Evolutionary conservation across 179 eudicot genomes (phyloP), one percentile per base, ranked within the genome.

Genomic region (Corrigiola litoralis): DNA sequence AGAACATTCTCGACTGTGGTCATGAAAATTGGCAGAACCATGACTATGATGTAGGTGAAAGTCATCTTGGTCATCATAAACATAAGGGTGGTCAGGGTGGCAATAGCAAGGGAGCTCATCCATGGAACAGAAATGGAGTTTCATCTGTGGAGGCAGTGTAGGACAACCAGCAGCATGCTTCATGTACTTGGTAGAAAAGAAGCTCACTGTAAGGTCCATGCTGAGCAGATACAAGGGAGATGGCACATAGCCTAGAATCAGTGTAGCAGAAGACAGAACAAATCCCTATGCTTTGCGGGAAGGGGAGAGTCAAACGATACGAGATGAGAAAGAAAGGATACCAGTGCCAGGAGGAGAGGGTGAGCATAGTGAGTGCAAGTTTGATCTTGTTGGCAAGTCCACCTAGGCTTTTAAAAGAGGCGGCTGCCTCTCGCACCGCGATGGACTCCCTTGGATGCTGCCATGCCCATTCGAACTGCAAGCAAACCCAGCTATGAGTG

Each of bases 401-500:
- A 11, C 74, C 59, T n/a, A 89, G 79, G 29, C 95, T 79, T 78
- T 89, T 87, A 50, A 92, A 81, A 40, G 68, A 37, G 16, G 81
- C 83, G 63, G 98, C 96, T 21, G 84, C 85, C 5, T 79, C 65
- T 74, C 84, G 79, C 52, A 84, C 95, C 0, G 85, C 85, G 4
- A 89, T 33, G 5, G 96, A 92, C 48, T 85, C 88, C 61, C 14
- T 71, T 20, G 98, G 98, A 80, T 92, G 96, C 75, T 92, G 98
- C 98, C 98, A 92, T 29, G 98, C 98, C 98, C 98, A 89, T 61
- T 92, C 98, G 77, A 92, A 92, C 98, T 89, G 80, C 86, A 81
- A 45, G 9, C 25, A 42, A 42, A 16, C 51, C 1, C 32, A 27
- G 21, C 20, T 27, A 40, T 18, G 24, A 25, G 7, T 6, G 13